These are phyloP conservation scores for Nannizziopsis barbatae DNA, from an alignment of 2,329 filamentous ascomycete genomes.

Conservation along the genomic window DNA sequence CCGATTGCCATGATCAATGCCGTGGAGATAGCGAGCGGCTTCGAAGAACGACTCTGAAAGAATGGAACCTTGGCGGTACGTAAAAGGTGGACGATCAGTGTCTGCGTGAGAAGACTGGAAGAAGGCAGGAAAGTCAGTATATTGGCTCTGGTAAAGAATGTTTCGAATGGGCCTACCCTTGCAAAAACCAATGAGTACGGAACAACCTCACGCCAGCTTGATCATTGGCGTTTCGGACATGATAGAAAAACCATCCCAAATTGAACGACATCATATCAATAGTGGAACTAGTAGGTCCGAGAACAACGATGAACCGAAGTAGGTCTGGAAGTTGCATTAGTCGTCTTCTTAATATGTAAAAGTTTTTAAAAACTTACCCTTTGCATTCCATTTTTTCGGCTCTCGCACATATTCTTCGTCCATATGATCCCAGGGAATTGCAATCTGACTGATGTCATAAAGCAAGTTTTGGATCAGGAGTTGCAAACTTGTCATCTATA, in stretches of 20 bases:
- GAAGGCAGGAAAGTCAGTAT: background rate
- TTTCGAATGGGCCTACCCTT: background rate
- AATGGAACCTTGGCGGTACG: constrained; percentile 2
- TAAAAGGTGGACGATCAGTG: constrained; percentile 1
- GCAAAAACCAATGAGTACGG: constrained; percentile 3
- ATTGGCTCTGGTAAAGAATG: background rate
- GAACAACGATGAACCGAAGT: constrained; percentile 1
- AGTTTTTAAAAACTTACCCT: background rate
- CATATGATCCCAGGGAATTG: constrained; percentile 5
- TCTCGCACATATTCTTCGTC: constrained; percentile 1
- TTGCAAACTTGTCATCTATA: constrained; percentile 5
- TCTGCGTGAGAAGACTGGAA: constrained; percentile 1
- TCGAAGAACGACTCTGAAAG: background rate
- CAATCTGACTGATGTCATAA: constrained; percentile 4
- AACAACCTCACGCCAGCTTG: background rate
- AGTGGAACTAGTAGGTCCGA: constrained; percentile 1
- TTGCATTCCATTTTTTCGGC: constrained; percentile 2
- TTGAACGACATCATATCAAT: constrained; percentile 2
- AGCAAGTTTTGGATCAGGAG: constrained; percentile 2
- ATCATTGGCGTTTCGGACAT: background rate
- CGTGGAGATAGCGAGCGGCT: background rate
- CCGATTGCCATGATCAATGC: background rate
- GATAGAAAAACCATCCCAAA: constrained; percentile 2
- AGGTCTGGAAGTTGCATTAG: background rate
- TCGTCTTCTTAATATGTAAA: too few species aligned